Evolutionary conservation across 768 basidiomycete species (phyloP), one percentile per base, ranked within the genome.

Genomic region (Suillus paluster): DNA sequence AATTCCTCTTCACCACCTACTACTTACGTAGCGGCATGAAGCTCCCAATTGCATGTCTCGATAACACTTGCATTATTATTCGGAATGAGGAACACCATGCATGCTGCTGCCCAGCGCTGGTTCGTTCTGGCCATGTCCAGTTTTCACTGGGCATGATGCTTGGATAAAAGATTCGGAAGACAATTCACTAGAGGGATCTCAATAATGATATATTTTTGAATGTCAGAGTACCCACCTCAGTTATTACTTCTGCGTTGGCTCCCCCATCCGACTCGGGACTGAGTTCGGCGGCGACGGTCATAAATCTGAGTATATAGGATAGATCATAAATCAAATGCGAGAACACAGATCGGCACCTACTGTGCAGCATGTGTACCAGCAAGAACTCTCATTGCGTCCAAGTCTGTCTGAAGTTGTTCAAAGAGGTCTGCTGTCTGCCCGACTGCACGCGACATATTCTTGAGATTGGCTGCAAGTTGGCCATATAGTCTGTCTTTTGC

Each of bases 331-430:
- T 42, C 19, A 57, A 33, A 23, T 39, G 55, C 39, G 41, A 39
- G 27, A 33, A n/a, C 38, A 33, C 61, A 56, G 19, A 63, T 44
- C n/a, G 33, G 34, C 33, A 78, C 88, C 69, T 72, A 93, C 92
- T 93, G 94, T 58, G 92, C 89, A 21, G 89, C 91, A 72, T 92
- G 90, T 54, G 88, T 80, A 1, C 89, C 90, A 15, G 92, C 89
- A 64, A 95, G 86, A 34, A 85, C 86, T 58, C 85, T 78, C 92
- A 94, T 94, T 17, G 90, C 86, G 60, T 89, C 84, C 58, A 95
- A 75, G 77, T 92, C 91, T 49, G 84, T 81, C 64, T 91, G 86
- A 66, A 95, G 81, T 58, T 86, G 84, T 70, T 89, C 91, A 74
- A 91, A 89, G 25, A 94, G 80, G 66, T 88, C 87, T 41, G 91